Evolutionary conservation across 495 filamentous ascomycete genomes (phyloP), one percentile per base, ranked within the genome.

Genomic region (Articulospora tetracladia): DNA sequence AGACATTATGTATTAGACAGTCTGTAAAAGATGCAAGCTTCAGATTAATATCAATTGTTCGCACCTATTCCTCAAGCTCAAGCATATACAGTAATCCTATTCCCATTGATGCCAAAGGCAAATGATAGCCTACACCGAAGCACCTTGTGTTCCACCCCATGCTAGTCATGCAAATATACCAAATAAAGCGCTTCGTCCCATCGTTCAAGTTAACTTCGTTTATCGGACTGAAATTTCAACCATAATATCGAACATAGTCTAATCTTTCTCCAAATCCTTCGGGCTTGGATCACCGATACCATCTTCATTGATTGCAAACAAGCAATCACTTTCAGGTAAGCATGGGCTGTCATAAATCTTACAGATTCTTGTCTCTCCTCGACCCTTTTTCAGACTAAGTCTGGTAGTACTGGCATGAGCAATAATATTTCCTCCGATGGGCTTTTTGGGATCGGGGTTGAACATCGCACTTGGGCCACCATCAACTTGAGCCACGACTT

Each of bases 301-400:
- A 72, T 97, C 91, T 73, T 97, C 94, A 36, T 89, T 92, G 68
- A 98, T 98, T 17, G 94, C 93, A 73, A 98, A 98, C 65, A 97
- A 78, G 70, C 92, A 96, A 72, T 98, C 94, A 68, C 89, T 92
- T 75, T 98, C 94, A 0, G 94, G 94, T 60, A 98, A 76, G 75
- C 94, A 98, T 10, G 94, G 94, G 67, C 92, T 96, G 73, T 98
- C 94, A 73, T 98, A 98, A 59, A 98, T 98, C 82, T 96, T 97
- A 73, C 95, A 97, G 56, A 98, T 86, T 75, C 94, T 83, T 20
- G 94, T 98, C 80, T 98, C 94, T 20, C 86, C 94, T 24, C 93
- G 78, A 17, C 95, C 95, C 72, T 98, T 98, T 77, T 96, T 96
- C 67, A 98, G 72, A 64, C 91, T 96, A 64, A 98, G 76, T 24